Base-by-base conservation (phyloP, 2,329 filamentous ascomycete species). In the Lachnellula cervina region DNA sequence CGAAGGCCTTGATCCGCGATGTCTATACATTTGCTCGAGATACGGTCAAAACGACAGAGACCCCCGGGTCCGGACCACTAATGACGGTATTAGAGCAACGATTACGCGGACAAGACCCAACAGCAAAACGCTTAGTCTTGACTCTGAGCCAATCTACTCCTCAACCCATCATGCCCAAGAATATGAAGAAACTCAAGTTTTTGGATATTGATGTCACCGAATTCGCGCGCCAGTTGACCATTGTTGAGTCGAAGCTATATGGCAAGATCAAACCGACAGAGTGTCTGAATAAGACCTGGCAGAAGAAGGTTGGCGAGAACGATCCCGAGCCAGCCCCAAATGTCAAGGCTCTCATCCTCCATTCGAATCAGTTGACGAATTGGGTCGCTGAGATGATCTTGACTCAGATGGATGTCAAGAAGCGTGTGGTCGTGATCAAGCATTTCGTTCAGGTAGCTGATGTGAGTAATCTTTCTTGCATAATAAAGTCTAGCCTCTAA, bases 301-400 rank as follows among this genome's bases (percentile, higher is more conserved):
- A 96, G 73, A 97, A 95, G 81, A 97, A 97, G 77, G 79, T 95
- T 56, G 81, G 77, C 8, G 88, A 92, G 35, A 87, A 87, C 58
- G 88, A 92, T 60, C 82, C 87, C 5, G 91, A 96, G 66, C 89
- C 92, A 35, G 92, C 94, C 9, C 84, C 90, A 0, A 97, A 99
- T 66, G 90, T 99, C 64, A 97, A 97, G 74, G 89, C 91, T 9
- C 80, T 99, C 60, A 99, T 99, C 74, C 78, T 97, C 51, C 94
- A 99, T 74, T 97, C 94, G 0, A 99, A 99, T 68, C 93, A 97
- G 72, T 86, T 99, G 78, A 99, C 94, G 5, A 99, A 97, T 70
- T 99, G 94, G 94, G 94, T 97, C 50, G 94, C 94, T 32, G 93
- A 97, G 72, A 97, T 99, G 94, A 97, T 99, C 64, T 74, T 99